Evolutionary conservation across 2,329 filamentous ascomycete genomes (phyloP), one percentile per base, ranked within the genome.

Genomic region (Aspergillus sp.): DNA sequence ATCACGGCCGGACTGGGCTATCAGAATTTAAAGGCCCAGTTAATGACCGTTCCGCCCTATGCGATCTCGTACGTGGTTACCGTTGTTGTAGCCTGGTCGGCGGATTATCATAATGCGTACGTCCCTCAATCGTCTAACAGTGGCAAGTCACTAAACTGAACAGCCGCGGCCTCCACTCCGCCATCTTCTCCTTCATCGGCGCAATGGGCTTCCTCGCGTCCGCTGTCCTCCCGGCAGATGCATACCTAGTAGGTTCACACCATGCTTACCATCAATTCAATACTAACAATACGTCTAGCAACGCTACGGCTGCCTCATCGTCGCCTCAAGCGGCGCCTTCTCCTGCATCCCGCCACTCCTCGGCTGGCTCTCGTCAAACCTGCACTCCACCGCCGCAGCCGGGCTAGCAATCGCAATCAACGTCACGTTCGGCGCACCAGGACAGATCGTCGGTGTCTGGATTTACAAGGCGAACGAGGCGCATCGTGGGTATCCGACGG

Each of bases 361-460:
- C 1, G 88, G 87, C 17, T 91, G 88, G 89, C 78, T 91, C 4
- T 87, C 86, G 8, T 87, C 85, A 43, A 91, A 91, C 69, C 79
- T 90, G 51, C 85, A 84, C 69, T 86, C 82, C 59, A 90, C 89
- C 0, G 85, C 85, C 0, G 83, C 87, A 0, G 85, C 86, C 0
- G 89, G 89, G 0, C 80, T 92, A 9, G 89, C 89, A 2, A 89
- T 91, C 57, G 89, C 89, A 0, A 76, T 92, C 63, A 91, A 91
- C 64, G 85, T 91, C 2, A 41, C 34, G 17, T 41, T 41, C 34
- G 11, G 34, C 11, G 34, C 34, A 0, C 34, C 11, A 1, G 34
- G 34, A 0, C 34, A 41, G 11, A 15, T 41, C 6, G 34, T 41
- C 2, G 34, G 34, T 5, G 34, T 41, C 11, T 15, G 34, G 34